Conservation (phyloP, 169 alveolate genomes). For the Perkinsus chesapeaki region DNA sequence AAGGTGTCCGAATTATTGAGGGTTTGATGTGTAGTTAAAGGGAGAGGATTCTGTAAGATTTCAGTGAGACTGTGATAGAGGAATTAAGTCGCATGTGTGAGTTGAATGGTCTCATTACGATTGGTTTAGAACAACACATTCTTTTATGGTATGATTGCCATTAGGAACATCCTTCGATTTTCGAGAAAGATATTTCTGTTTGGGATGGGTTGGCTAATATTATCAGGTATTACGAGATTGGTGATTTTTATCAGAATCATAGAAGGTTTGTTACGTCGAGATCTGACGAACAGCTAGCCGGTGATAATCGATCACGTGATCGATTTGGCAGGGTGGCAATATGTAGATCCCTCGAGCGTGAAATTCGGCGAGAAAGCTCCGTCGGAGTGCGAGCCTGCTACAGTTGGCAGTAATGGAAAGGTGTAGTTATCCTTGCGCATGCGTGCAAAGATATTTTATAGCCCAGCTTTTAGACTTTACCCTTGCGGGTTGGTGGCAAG, state of each 20-base stretch:
- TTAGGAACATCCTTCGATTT: neutral
- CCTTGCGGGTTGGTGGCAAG: conserved; percentile 36
- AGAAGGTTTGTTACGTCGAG: conserved; percentile 1
- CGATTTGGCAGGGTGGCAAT: neutral
- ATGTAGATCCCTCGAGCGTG: neutral
- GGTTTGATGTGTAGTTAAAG: neutral
- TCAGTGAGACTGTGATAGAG: too few species aligned
- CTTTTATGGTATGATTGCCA: neutral
- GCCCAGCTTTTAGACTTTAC: neutral
- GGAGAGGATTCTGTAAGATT: too few species aligned
- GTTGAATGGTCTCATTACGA: too few species aligned
- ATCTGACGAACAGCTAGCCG: conserved; percentile 25
- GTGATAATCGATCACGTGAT: neutral
- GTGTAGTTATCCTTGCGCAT: neutral
- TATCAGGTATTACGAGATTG: conserved; percentile 13
- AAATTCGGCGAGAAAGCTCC: neutral
- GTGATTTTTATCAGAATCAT: conserved; percentile 29
- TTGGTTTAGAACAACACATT: too few species aligned
- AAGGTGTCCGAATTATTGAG: neutral
- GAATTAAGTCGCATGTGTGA: too few species aligned
- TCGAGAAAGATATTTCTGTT: neutral
- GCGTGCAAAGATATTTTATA: neutral
- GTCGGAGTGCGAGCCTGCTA: neutral
- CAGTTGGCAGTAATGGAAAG: neutral
- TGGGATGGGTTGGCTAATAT: neutral